Evolutionary conservation across 2,329 filamentous ascomycete genomes (phyloP), one percentile per base, ranked within the genome.

Genomic region (Fusarium liriodendri): DNA sequence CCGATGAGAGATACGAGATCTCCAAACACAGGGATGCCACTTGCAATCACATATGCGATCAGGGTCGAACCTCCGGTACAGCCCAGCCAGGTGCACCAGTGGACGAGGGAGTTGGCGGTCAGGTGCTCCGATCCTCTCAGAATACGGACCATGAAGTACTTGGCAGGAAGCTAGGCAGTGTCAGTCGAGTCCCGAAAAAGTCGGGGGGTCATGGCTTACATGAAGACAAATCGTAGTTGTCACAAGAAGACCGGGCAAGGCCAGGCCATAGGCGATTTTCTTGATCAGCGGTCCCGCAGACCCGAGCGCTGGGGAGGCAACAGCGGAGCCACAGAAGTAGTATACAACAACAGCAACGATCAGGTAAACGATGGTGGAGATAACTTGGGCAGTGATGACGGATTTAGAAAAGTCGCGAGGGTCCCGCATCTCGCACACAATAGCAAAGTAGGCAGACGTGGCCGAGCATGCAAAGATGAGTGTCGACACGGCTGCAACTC

Each of bases 221-320:
- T 47, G 42, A 10, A 47, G 42, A 47, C 42, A 47, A 47, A 47
- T 47, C 22, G 42, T 47, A 47, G 42, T 76, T 1, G 78, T 78
- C 9, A 78, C 79, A n/a, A 79, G 38, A 10, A 81, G 75, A 6
- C 80, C 80, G 0, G 80, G 80, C 1, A 81, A 69, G 7, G 80
- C 79, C 1, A 82, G 64, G 2, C 84, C 85, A 61, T 87, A 87
- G 50, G 78, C 81, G 14, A 86, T 76, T 67, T 83, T 86, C 80
- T 87, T 87, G 66, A 85, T 78, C 1, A 77, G 62, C 0, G 62
- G 32, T 3, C 85, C 85, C 0, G 85, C 85, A n/a, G 84, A 86
- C 2, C 85, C 86, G 10, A 87, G 81, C 8, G 85, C 85, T 0
- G 86, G 86, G 0, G 84, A 86, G 0, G 85, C 83, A 5, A 87